These are phyloP conservation scores for Dianthus caryophyllus DNA, from an alignment of 148 eudicot genomes.

Conservation along the genomic window DNA sequence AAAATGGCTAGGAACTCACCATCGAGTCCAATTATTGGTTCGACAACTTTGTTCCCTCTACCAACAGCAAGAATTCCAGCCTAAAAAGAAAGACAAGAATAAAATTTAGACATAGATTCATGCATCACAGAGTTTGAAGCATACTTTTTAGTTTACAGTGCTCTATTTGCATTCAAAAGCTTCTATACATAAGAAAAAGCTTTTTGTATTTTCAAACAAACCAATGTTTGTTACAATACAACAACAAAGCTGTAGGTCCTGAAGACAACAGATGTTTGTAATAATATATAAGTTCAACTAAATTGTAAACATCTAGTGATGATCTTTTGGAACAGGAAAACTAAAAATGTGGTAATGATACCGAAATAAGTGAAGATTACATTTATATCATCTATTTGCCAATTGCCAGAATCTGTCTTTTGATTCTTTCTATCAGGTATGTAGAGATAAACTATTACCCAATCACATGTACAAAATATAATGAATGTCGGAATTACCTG, in stretches of 20 bases:
- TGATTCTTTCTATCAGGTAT: neutral
- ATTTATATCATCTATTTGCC: neutral
- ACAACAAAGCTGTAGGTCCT: no score
- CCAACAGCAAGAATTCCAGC: slow-evolving; percentile 98
- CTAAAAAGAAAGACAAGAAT: slow-evolving; percentile 32
- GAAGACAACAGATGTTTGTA: no score
- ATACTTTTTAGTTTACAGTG: neutral
- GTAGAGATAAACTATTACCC: neutral
- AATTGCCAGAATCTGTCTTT: neutral
- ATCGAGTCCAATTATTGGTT: slow-evolving; percentile 58
- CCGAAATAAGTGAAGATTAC: neutral
- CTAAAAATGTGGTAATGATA: neutral
- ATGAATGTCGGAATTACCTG: slow-evolving; percentile 45
- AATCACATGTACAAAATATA: neutral
- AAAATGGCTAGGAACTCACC: slow-evolving; percentile 38
- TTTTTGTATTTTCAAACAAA: neutral
- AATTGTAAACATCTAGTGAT: no score
- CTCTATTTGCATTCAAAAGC: neutral
- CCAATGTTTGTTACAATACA: neutral
- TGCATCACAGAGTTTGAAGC: neutral
- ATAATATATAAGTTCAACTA: no score
- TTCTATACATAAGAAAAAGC: neutral
- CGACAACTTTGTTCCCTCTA: slow-evolving; percentile 84
- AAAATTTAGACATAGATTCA: neutral
- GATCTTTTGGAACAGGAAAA: no score